Evolutionary conservation across 257 asterid genomes (phyloP).

Genomic region (Solanum pinnatisectum): DNA sequence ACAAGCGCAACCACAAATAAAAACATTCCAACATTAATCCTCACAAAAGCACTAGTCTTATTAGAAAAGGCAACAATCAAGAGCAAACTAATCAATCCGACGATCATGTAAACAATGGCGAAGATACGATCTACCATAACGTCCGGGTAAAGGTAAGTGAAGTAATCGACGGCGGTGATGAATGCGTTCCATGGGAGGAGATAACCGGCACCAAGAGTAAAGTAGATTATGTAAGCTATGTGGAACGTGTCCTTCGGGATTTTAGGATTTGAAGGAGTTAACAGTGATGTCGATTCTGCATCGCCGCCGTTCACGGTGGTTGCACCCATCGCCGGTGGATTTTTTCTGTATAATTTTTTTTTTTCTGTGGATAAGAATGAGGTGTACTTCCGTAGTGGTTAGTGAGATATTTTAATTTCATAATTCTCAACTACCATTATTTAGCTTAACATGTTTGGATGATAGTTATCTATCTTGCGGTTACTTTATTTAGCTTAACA

Average conservation of each 20-base stretch:
- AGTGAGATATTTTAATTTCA: not conserved
- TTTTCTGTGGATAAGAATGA: not conserved
- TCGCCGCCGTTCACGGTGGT: constrained; percentile 4
- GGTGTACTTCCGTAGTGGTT: not conserved
- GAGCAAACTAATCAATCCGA: constrained; percentile 42
- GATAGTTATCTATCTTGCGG: not conserved
- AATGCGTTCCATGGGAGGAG: constrained; percentile 96
- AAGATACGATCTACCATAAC: constrained; percentile 71
- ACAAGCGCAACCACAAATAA: constrained; percentile 48
- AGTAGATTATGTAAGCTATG: constrained; percentile 73
- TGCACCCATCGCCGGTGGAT: constrained; percentile 22
- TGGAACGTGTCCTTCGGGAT: constrained; percentile 67
- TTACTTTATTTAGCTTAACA: too few species aligned
- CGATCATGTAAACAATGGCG: constrained; percentile 55
- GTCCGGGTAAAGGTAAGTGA: constrained; percentile 74
- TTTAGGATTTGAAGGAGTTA: constrained; percentile 18
- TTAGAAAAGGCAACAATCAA: constrained; percentile 54
- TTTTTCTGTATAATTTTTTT: not conserved
- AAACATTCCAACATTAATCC: constrained; percentile 62
- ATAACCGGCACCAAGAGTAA: constrained; percentile 72
- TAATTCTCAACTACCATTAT: not conserved
- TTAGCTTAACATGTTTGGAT: not conserved
- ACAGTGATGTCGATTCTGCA: constrained; percentile 34
- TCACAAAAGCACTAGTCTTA: constrained; percentile 33
- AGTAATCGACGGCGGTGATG: constrained; percentile 97